Percentiles rank a stretch among this genome's conserved stretches.
These are phyloP conservation scores for Leishmania tarentolae DNA, from an alignment of 208 protist genomes.

Conservation along the genomic window DNA sequence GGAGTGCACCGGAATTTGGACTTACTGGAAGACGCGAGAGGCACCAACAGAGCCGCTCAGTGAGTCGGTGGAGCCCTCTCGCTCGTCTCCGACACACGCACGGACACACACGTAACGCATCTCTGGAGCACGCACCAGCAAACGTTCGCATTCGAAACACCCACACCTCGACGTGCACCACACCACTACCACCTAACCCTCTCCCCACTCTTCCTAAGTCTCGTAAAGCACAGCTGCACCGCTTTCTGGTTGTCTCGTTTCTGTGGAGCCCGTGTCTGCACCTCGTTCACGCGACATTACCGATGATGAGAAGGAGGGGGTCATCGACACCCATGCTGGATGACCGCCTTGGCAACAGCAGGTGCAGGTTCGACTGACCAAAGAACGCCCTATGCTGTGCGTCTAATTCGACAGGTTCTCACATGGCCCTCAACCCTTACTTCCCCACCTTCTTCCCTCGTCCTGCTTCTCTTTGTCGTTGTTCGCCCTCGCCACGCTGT, in stretches of 20 bases:
- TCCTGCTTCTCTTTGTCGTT: background rate
- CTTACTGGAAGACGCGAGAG: constrained; percentile 45
- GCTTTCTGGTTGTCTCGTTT: background rate
- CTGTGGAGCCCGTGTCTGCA: background rate
- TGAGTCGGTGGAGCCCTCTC: background rate
- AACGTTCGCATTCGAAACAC: background rate
- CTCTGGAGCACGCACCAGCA: background rate
- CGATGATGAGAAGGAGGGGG: background rate
- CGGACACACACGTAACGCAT: constrained; percentile 7
- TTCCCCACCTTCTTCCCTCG: background rate
- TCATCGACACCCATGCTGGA: background rate
- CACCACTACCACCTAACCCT: background rate
- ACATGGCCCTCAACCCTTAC: background rate
- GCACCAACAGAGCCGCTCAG: background rate
- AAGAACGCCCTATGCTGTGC: background rate
- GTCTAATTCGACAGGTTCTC: background rate
- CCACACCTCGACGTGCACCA: background rate
- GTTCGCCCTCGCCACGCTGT: background rate
- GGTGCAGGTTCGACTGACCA: background rate
- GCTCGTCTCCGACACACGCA: background rate
- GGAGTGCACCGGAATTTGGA: constrained; percentile 89
- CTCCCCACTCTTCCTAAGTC: background rate
- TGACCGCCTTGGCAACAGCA: background rate
- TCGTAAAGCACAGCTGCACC: background rate
- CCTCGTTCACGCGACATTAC: background rate